Evolutionary conservation across 371 early-diverging fungal genomes (phyloP), one percentile per base, ranked within the genome.

Genomic region (Mucor saturninus): DNA sequence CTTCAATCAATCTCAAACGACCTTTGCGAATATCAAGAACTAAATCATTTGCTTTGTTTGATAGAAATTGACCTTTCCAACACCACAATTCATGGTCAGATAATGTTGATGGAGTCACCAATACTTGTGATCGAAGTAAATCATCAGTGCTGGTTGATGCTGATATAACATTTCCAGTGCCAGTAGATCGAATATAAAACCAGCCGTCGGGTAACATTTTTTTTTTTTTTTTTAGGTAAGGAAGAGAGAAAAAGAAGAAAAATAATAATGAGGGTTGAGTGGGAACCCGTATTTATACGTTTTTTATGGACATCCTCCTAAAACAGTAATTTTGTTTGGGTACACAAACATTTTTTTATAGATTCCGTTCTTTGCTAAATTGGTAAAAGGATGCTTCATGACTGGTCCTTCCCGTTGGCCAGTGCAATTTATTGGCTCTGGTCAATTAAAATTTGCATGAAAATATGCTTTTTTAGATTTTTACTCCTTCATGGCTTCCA

Each of bases 11-110:
- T 52, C 79, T 67, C 37, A 81, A 67, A 8, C 76, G 71, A 48
- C 80, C 81, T 75, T 81, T 81, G 15, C 81, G 77, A 57, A 81
- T 78, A 54, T 78, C 79, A 14, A 81, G 58, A 9, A 81, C 81
- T 10, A 78, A 62, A 14, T 59, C 65, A 3, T 66, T 76, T 32
- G 76, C 76, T 61, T 81, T 78, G 53, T 81, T 81, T 15, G 50
- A 59, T 29, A 81, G 35, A 42, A 72, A 69, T 54, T 69, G 71
- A 26, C 71, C 77, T 49, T 78, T 75, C 77, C 77, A 81, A n/a
- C 65, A 53, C 81, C 81, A 81, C 14, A 76, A 66, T 61, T 81
- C 75, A 28, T 62, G 43, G 49, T 75, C 81, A 15, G 53, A 57
- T 37, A 72, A 54, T 40, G 62, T 59, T 4, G 75, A 72, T 15